A percentile compares a stretch with the other conserved stretches of the same genome.
Evolutionary conservation across 495 filamentous ascomycete genomes (phyloP).

Genomic region (Aspergillus homomorphus): DNA sequence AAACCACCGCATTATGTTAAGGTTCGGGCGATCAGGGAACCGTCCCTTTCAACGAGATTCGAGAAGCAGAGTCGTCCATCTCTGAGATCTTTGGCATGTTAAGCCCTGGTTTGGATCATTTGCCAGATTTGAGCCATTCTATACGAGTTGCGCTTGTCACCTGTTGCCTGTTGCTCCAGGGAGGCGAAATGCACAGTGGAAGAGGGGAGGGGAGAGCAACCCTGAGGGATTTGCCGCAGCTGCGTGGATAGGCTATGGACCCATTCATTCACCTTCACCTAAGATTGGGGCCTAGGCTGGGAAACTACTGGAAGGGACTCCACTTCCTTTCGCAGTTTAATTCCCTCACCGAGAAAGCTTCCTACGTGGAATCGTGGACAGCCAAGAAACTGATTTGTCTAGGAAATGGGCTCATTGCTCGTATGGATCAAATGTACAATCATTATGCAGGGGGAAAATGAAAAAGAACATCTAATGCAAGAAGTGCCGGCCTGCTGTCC

Average conservation of each 20-base stretch:
- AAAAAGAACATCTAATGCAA: constrained; percentile 9
- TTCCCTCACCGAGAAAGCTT: neutral
- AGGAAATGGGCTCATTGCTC: constrained; percentile 20
- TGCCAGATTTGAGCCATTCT: too few relatives aligned
- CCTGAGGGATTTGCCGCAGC: neutral
- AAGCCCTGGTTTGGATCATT: too few relatives aligned
- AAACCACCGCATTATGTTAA: neutral
- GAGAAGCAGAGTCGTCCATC: neutral
- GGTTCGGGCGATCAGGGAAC: neutral
- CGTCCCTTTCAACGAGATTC: neutral
- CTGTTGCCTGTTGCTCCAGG: neutral
- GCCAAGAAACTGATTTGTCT: constrained; percentile 2
- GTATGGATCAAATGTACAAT: constrained; percentile 6
- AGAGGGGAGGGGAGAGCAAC: too few relatives aligned
- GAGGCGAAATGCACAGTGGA: too few relatives aligned
- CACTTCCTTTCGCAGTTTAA: neutral
- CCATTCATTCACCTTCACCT: neutral
- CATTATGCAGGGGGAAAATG: constrained; percentile 4
- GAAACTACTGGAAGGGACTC: neutral
- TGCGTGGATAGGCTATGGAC: neutral
- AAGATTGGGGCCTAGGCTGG: neutral
- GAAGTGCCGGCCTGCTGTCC: neutral
- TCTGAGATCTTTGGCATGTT: neutral
- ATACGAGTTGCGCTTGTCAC: neutral
- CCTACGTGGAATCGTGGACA: neutral